phyloP scores from a whole-genome alignment of 345 rosid genomes.

The Carallia pectinifolia region DNA sequence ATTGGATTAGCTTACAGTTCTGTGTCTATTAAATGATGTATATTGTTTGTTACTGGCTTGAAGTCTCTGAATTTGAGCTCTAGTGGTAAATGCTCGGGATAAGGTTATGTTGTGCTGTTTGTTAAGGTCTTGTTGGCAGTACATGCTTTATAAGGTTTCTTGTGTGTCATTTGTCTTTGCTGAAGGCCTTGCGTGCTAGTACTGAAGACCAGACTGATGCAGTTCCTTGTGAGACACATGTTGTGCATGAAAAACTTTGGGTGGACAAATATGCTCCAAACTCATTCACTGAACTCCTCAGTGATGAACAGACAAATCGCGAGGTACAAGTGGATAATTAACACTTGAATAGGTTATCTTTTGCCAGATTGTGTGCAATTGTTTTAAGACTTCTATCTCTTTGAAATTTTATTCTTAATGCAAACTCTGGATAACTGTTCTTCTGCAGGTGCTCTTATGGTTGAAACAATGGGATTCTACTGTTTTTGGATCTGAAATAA shows the following conservation, averaged over 20 bases:
- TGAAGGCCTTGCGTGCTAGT: conserved; percentile 76
- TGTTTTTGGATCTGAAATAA: conserved; percentile 95
- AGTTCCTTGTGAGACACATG: conserved; percentile 42
- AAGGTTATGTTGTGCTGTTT: neutral
- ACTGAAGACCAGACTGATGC: conserved; percentile 44
- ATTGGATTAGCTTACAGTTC: too few species aligned
- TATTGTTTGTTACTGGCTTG: too few species aligned
- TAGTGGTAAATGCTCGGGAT: neutral
- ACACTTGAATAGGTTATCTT: neutral
- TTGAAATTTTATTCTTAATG: neutral
- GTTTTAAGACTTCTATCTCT: neutral
- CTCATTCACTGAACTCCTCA: conserved; percentile 93
- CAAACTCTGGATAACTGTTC: conserved; percentile 9
- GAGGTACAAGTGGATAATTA: conserved; percentile 51
- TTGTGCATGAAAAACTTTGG: conserved; percentile 72
- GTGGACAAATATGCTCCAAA: conserved; percentile 91
- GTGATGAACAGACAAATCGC: conserved; percentile 96
- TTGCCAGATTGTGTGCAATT: neutral
- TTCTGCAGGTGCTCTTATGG: conserved; percentile 82
- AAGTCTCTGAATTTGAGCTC: neutral
- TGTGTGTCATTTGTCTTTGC: conserved; percentile 18
- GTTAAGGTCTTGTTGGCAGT: neutral
- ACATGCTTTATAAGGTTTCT: conserved; percentile 12
- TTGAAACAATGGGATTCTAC: conserved; percentile 97
- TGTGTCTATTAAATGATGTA: too few species aligned